Conservation (phyloP, 371 early-diverging fungal genomes). For the Syncephalastrum contaminatum region DNA sequence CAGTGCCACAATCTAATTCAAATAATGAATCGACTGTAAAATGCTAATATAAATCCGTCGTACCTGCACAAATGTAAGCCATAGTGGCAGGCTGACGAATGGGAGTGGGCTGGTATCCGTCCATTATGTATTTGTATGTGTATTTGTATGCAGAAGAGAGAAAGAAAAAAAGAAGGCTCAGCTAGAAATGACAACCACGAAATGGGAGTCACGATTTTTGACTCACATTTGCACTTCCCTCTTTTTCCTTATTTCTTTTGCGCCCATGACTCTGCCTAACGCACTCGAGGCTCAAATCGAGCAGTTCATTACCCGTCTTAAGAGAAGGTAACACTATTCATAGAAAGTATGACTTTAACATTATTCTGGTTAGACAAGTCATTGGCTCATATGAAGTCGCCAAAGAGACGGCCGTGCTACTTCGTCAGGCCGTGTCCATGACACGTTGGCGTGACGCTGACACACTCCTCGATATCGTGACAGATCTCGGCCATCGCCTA, state of each 20-base stretch:
- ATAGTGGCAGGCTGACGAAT: constrained; percentile 52
- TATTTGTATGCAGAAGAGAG: constrained; percentile 2
- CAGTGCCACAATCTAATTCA: constrained; percentile 76
- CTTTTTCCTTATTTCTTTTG: no score
- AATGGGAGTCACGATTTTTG: background rate
- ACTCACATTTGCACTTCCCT: no score
- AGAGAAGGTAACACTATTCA: constrained; percentile 52
- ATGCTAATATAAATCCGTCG: no score
- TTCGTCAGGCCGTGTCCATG: constrained; percentile 76
- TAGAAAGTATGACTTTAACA: background rate
- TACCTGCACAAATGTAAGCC: constrained; percentile 65
- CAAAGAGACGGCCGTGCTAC: constrained; percentile 76
- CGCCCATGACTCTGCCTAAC: constrained; percentile 27
- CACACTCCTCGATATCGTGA: constrained; percentile 60
- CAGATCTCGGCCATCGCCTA: constrained; percentile 67
- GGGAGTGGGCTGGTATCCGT: constrained; percentile 43
- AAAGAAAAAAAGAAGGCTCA: background rate
- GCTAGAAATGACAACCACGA: no score
- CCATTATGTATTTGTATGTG: constrained; percentile 20
- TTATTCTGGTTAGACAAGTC: constrained; percentile 43
- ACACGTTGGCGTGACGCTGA: constrained; percentile 72
- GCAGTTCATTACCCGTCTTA: constrained; percentile 51
- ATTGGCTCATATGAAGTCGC: constrained; percentile 76
- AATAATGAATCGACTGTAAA: background rate
- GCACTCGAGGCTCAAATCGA: constrained; percentile 47